A percentile compares a stretch with the other conserved stretches of the same genome.
phyloP scores from a whole-genome alignment of 2,329 filamentous ascomycete genomes.

The Coleophoma cylindrospora region DNA sequence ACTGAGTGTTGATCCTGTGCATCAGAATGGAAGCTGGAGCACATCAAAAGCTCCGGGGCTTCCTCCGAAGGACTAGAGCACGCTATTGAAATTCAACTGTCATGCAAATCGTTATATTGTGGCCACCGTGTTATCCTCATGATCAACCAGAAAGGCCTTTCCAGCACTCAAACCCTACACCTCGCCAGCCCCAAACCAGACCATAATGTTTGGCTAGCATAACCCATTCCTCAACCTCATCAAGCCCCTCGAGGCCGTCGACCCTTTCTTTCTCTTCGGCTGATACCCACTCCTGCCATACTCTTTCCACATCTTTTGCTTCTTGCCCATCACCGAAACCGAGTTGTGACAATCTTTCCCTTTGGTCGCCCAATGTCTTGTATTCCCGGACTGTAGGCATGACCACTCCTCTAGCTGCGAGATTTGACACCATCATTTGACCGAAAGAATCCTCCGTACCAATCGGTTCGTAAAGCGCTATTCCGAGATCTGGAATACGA shows the following conservation, averaged over 20 bases:
- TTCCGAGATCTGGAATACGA: constrained; percentile 41
- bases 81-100: too few species aligned
- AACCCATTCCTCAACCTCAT: constrained; percentile 94
- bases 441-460: constrained; percentile 82
- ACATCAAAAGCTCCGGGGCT: too few species aligned
- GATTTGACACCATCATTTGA: constrained; percentile 85
- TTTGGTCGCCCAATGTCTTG: constrained; percentile 63
- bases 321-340: constrained; percentile 54
- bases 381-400: constrained; percentile 80
- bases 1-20: too few species aligned
- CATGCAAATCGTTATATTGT: too few species aligned
- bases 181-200: constrained; percentile 77
- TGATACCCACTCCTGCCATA: constrained; percentile 74
- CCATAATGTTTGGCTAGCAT: constrained; percentile 85
- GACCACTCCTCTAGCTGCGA: constrained; percentile 73
- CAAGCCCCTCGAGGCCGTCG: constrained; percentile 76
- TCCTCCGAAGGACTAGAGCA: too few species aligned
- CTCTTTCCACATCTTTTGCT: constrained; percentile 56
- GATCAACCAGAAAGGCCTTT: neutral
- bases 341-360: constrained; percentile 56
- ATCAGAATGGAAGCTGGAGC: too few species aligned
- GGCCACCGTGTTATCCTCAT: too few species aligned
- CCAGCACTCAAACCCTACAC: constrained; percentile 14
- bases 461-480: constrained; percentile 88
- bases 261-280: constrained; percentile 72